Percentiles rank a stretch among this genome's conserved stretches.
Evolutionary conservation across 1,284 basidiomycete genomes (phyloP).

Genomic region (Sphaerobolus stellatus): DNA sequence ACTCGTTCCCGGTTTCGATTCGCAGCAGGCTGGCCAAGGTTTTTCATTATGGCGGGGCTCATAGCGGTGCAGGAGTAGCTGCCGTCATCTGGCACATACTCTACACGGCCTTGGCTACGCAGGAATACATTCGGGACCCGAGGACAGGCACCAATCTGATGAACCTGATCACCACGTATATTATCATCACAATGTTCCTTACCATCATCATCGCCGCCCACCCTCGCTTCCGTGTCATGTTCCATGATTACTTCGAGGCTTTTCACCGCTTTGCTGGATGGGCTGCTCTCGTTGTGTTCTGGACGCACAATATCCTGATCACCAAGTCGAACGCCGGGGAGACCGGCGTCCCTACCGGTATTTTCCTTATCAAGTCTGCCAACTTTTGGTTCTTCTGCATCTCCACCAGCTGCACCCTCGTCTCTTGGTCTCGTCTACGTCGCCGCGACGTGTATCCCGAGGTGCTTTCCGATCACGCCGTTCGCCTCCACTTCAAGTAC

Average conservation of each 20-base stretch:
- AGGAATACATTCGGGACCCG: neutral
- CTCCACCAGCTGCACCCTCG: slow-evolving; percentile 30
- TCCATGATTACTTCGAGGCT: slow-evolving; percentile 4
- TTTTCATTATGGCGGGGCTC: slow-evolving; percentile 22
- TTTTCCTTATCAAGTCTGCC: slow-evolving; percentile 22
- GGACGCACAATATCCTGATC: neutral
- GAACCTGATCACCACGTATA: slow-evolving; percentile 1
- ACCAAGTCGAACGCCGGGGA: neutral
- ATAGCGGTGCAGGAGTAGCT: slow-evolving; percentile 3
- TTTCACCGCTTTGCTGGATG: slow-evolving; percentile 5
- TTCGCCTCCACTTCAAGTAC: slow-evolving; percentile 38
- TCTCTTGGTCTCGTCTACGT: slow-evolving; percentile 38
- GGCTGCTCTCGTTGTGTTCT: neutral
- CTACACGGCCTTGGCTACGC: neutral
- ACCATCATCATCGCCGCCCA: slow-evolving; percentile 3
- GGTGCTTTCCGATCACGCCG: slow-evolving; percentile 35
- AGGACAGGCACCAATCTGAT: neutral
- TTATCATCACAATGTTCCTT: slow-evolving; percentile 1
- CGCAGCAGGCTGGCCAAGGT: slow-evolving; percentile 33
- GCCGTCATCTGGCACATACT: slow-evolving; percentile 5
- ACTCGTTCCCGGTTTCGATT: slow-evolving; percentile 33
- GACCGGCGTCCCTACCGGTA: slow-evolving; percentile 13
- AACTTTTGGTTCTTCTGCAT: slow-evolving; percentile 38
- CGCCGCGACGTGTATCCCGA: slow-evolving; percentile 23
- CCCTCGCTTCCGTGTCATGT: neutral